phyloP scores from a whole-genome alignment of 176 grass and related monocot genomes.

The Canna indica region DNA sequence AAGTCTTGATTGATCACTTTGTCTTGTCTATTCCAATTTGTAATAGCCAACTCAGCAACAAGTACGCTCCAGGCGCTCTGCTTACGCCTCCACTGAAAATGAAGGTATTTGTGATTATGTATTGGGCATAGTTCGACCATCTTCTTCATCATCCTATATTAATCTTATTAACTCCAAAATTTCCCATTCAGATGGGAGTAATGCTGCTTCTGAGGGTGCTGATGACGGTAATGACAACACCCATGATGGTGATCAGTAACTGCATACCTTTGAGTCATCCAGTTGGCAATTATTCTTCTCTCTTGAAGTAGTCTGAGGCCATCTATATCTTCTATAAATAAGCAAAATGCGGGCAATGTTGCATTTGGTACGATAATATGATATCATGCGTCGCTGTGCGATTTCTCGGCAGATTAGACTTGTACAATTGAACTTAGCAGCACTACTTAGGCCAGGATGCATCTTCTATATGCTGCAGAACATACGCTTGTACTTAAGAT shows the following conservation, averaged over 20 bases:
- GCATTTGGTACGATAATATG: background rate
- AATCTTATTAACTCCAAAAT: background rate
- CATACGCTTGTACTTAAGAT: too few species aligned
- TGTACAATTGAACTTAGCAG: background rate
- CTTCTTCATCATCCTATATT: background rate
- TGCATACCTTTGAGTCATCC: background rate
- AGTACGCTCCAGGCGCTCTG: constrained; percentile 41
- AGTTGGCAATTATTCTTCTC: background rate
- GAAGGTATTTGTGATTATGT: constrained; percentile 40
- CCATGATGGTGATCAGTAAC: constrained; percentile 22
- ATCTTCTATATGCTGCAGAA: background rate
- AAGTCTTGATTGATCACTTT: constrained; percentile 13
- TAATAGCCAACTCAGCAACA: constrained; percentile 61
- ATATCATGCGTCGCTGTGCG: background rate
- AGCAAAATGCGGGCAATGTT: background rate
- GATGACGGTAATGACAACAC: constrained; percentile 24
- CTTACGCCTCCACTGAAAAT: constrained; percentile 65
- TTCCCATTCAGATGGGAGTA: constrained; percentile 38
- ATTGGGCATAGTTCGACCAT: background rate
- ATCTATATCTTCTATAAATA: constrained; percentile 2
- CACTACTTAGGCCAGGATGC: background rate
- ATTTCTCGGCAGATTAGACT: background rate
- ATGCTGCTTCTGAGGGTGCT: constrained; percentile 43
- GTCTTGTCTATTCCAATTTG: constrained; percentile 12
- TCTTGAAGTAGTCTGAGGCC: background rate